Percentiles rank a stretch among this genome's conserved stretches.
Conservation (phyloP, 768 basidiomycete species). For the Suillus americanus region DNA sequence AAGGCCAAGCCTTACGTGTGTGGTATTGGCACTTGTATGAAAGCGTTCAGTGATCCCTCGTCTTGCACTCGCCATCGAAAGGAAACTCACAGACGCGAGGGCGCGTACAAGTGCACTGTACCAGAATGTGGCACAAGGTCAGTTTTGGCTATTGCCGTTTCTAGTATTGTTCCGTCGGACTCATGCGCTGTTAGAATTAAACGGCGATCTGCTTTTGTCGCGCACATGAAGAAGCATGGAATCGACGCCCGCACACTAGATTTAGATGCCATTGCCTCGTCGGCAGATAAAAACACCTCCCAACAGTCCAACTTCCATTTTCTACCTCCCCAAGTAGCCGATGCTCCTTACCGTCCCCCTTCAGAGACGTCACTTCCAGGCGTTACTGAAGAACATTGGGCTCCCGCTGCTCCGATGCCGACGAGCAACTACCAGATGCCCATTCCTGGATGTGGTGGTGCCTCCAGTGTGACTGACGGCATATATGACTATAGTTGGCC, state of each 20-base stretch:
- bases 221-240: constrained; percentile 54
- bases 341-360: not conserved
- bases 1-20: constrained; percentile 54
- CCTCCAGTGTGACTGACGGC: not conserved
- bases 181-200: constrained; percentile 49
- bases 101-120: constrained; percentile 46
- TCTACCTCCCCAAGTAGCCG: constrained; percentile 7
- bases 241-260: constrained; percentile 25
- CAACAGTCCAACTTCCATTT: constrained; percentile 16
- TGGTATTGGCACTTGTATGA: constrained; percentile 42
- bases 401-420: not conserved
- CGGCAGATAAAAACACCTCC: not conserved
- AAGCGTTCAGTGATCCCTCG: constrained; percentile 67
- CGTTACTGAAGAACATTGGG: not conserved
- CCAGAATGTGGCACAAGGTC: constrained; percentile 50
- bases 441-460: not conserved
- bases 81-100: constrained; percentile 50
- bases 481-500: not conserved
- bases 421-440: not conserved
- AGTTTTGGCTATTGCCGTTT: constrained; percentile 7
- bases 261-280: constrained; percentile 24
- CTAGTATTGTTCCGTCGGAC: not conserved
- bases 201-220: constrained; percentile 56
- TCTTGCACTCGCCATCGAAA: constrained; percentile 64
- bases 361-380: too few relatives aligned